A percentile compares a stretch with the other conserved stretches of the same genome.
These are phyloP conservation scores for Cucurbita maxima DNA, from an alignment of 306 rosid species.

Conservation along the genomic window DNA sequence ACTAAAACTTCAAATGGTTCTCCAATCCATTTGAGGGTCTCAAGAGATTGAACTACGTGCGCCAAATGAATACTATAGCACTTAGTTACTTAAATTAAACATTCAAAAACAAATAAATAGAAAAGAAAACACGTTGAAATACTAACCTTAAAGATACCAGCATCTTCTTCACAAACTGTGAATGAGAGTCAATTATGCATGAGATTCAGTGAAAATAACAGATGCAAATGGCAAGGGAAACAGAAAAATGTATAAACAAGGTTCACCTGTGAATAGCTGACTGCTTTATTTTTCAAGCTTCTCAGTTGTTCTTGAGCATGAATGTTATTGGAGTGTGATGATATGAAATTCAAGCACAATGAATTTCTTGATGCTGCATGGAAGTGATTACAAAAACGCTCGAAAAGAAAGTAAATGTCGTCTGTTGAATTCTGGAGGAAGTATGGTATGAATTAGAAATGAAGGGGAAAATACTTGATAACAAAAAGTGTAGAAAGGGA, in stretches of 20 bases:
- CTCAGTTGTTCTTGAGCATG: conserved; percentile 66
- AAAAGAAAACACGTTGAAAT: background rate
- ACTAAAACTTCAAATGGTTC: no score
- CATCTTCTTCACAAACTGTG: conserved; percentile 96
- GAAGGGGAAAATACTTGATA: background rate
- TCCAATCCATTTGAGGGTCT: no score
- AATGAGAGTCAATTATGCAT: conserved; percentile 11
- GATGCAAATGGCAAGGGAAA: background rate
- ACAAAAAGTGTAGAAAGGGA: background rate
- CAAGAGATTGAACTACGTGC: no score
- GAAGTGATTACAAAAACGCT: conserved; percentile 78
- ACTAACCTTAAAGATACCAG: conserved; percentile 68
- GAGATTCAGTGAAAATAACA: conserved; percentile 4
- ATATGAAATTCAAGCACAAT: conserved; percentile 56
- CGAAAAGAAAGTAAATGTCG: conserved; percentile 70
- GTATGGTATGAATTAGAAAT: conserved; percentile 20
- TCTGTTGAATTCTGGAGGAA: conserved; percentile 67
- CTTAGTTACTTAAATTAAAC: background rate
- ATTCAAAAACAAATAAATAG: background rate
- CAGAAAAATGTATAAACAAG: background rate
- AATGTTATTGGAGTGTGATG: conserved; percentile 76
- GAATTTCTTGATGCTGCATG: conserved; percentile 62
- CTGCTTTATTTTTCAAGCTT: conserved; percentile 55
- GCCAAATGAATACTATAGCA: no score
- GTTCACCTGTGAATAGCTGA: conserved; percentile 56